Evolutionary conservation across 169 alveolate genomes (phyloP).

Genomic region (Plasmodium yoelii): DNA sequence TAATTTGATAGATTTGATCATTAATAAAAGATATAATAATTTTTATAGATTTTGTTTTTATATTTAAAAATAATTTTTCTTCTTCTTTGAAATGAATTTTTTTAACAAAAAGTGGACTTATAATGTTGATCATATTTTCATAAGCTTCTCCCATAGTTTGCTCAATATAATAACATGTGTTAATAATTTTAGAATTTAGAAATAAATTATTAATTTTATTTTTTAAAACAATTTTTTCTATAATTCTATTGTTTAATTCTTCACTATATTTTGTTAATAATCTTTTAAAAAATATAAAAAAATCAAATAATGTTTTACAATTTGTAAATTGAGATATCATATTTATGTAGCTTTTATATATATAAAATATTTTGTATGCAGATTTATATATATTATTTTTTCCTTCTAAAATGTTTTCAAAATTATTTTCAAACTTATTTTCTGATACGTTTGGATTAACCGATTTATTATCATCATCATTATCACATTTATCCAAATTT

Average conservation of each 20-base stretch:
- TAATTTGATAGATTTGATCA: constrained; percentile 29
- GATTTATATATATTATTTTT: constrained; percentile 57
- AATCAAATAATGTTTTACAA: constrained; percentile 69
- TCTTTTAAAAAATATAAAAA: constrained; percentile 57
- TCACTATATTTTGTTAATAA: constrained; percentile 47
- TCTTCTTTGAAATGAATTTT: constrained; percentile 50
- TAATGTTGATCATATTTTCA: constrained; percentile 26
- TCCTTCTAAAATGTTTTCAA: constrained; percentile 9
- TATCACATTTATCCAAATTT: too few relatives aligned
- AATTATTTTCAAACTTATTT: neutral
- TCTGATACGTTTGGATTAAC: neutral
- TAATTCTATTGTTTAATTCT: constrained; percentile 52
- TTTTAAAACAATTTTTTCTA: constrained; percentile 17
- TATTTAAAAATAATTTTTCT: constrained; percentile 48
- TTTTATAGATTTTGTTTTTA: constrained; percentile 71
- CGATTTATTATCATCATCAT: neutral
- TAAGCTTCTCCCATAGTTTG: constrained; percentile 49
- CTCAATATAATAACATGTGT: constrained; percentile 61
- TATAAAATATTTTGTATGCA: constrained; percentile 55
- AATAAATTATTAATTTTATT: constrained; percentile 20
- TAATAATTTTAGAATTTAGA: constrained; percentile 40
- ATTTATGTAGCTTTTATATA: constrained; percentile 65
- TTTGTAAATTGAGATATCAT: constrained; percentile 59
- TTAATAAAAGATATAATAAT: constrained; percentile 32
- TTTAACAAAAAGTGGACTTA: constrained; percentile 22